These are phyloP conservation scores for Eucalyptus fibrosa DNA, from an alignment of 345 rosid genomes.

Conservation along the genomic window DNA sequence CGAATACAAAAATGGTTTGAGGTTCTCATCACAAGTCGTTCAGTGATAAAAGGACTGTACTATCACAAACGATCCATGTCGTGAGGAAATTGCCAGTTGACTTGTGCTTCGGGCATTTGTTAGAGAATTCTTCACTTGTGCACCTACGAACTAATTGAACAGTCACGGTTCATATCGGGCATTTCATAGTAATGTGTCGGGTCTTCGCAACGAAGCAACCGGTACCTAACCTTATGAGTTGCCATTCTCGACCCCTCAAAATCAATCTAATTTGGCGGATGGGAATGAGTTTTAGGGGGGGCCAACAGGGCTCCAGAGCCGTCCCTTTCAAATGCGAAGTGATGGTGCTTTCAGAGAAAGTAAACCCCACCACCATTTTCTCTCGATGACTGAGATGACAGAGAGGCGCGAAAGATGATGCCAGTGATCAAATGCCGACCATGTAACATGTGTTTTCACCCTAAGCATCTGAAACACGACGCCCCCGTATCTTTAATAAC, in stretches of 20 bases:
- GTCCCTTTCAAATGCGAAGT: not conserved
- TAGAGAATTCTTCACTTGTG: not conserved
- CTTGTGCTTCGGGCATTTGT: not conserved
- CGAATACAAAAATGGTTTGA: fast-evolving
- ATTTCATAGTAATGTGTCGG: not conserved
- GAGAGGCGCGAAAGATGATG: not conserved
- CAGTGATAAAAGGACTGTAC: not conserved
- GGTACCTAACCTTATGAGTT: not conserved
- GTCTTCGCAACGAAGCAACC: not conserved
- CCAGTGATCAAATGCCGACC: not conserved
- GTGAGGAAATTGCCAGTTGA: not conserved
- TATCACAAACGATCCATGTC: not conserved
- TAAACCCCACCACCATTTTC: not conserved
- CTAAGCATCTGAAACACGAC: not conserved
- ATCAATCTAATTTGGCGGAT: not conserved
- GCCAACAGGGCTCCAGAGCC: not conserved
- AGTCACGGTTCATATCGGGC: not conserved
- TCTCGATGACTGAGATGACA: not conserved
- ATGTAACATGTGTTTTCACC: not conserved
- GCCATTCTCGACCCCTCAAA: not conserved
- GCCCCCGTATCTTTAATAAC: not conserved
- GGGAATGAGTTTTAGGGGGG: not conserved
- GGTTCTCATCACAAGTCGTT: not conserved
- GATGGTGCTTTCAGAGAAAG: not conserved
- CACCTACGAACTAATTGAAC: not conserved